phyloP scores from a whole-genome alignment of 1,284 basidiomycete genomes.

The Puccinia hordei region DNA sequence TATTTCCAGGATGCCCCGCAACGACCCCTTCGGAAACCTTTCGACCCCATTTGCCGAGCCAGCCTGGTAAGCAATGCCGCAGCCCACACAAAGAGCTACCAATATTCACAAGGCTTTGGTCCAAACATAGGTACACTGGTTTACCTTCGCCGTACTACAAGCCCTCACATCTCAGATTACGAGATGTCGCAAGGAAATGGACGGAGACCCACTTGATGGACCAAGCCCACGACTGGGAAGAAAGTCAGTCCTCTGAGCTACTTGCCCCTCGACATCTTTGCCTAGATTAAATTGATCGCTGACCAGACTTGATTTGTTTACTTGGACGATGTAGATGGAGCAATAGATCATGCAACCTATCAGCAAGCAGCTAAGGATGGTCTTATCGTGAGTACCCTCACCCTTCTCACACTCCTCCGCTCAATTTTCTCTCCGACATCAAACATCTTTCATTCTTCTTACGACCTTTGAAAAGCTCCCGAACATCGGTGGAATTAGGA shows the following conservation, averaged over 20 bases:
- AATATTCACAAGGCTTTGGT: background rate
- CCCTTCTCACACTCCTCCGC: conserved; percentile 51
- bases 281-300: background rate
- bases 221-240: conserved; percentile 49
- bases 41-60: conserved; percentile 44
- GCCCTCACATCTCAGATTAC: conserved; percentile 37
- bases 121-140: conserved; percentile 47
- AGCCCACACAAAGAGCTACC: background rate
- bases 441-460: background rate
- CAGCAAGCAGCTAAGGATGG: conserved; percentile 49
- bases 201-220: conserved; percentile 48
- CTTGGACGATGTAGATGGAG: conserved; percentile 8
- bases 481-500: conserved; percentile 36
- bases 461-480: conserved; percentile 16
- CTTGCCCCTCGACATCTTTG: background rate
- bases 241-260: conserved; percentile 9
- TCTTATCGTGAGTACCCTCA: conserved; percentile 39
- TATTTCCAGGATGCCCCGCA: background rate
- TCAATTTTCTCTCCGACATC: conserved; percentile 26
- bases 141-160: conserved; percentile 52
- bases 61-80: conserved; percentile 31
- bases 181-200: conserved; percentile 50
- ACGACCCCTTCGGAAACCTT: conserved; percentile 25
- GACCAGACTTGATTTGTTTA: background rate
- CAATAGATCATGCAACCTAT: conserved; percentile 45